Evolutionary conservation across 768 basidiomycete species (phyloP).

Genomic region (Amanita exitialis): DNA sequence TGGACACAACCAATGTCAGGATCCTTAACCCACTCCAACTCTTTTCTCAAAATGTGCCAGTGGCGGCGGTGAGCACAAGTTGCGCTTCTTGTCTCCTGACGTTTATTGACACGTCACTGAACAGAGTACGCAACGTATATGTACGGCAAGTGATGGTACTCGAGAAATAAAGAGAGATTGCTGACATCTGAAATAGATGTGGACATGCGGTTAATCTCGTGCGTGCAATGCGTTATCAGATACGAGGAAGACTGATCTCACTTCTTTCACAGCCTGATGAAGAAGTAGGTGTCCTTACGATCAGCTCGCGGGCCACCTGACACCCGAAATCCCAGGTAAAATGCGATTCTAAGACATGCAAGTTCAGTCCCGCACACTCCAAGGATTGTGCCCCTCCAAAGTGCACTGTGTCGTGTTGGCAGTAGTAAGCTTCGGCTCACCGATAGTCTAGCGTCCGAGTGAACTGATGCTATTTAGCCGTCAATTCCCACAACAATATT

Average conservation of each 20-base stretch:
- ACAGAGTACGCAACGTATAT: conserved; percentile 49
- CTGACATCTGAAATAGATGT: conserved; percentile 28
- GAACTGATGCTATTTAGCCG: conserved; percentile 26
- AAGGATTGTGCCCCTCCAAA: conserved; percentile 35
- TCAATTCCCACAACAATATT: conserved; percentile 60
- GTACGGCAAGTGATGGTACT: conserved; percentile 27
- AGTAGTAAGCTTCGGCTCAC: conserved; percentile 42
- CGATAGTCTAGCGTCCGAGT: neutral
- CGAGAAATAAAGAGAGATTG: conserved; percentile 1
- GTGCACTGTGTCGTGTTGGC: conserved; percentile 61
- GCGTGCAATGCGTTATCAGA: conserved; percentile 10
- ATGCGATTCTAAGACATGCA: conserved; percentile 49
- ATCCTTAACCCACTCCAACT: conserved; percentile 9
- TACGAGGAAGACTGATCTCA: neutral
- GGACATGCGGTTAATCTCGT: conserved; percentile 45
- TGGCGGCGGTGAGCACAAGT: conserved; percentile 40
- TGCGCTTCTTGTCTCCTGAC: neutral
- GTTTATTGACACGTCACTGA: neutral
- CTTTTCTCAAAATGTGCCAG: conserved; percentile 38
- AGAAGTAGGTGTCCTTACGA: conserved; percentile 26
- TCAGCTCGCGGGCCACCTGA: neutral
- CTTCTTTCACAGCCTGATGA: conserved; percentile 38
- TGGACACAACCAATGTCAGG: neutral
- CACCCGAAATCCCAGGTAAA: conserved; percentile 34
- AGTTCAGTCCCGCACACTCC: conserved; percentile 53